A percentile compares a stretch with the other conserved stretches of the same genome.
Conservation (phyloP, 257 asterid genomes). For the Agastache rugosa region DNA sequence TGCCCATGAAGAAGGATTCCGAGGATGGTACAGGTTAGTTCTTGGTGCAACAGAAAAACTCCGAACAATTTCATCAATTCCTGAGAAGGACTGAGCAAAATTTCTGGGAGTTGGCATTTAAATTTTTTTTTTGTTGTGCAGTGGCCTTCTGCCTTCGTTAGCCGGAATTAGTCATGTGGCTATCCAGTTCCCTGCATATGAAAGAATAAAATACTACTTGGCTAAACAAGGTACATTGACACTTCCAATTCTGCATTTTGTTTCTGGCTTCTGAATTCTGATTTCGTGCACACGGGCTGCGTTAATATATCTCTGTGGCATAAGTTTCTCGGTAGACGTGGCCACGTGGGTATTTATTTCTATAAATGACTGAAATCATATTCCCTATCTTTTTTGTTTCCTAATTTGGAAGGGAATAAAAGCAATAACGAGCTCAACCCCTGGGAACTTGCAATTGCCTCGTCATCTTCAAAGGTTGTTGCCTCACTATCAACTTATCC, state of each 20-base stretch:
- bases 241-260: slow-evolving; percentile 20
- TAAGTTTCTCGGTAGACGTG: neutral
- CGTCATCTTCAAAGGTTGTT: slow-evolving; percentile 75
- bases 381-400: neutral
- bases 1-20: slow-evolving; percentile 86
- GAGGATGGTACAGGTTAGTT: slow-evolving; percentile 97
- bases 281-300: neutral
- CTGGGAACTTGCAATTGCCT: slow-evolving; percentile 83
- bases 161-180: slow-evolving; percentile 96
- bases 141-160: slow-evolving; percentile 96
- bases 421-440: slow-evolving; percentile 57
- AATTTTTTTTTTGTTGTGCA: slow-evolving; percentile 37
- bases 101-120: neutral
- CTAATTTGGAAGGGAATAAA: slow-evolving; percentile 60
- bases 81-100: neutral
- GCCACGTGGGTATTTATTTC: neutral
- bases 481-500: slow-evolving; percentile 94
- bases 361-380: slow-evolving; percentile 19
- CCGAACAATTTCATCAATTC: neutral
- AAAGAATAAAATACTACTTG: slow-evolving; percentile 76
- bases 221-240: slow-evolving; percentile 68
- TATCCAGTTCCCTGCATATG: slow-evolving; percentile 96
- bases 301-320: neutral
- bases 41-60: slow-evolving; percentile 12
- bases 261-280: neutral